Conservation (phyloP, 2,329 filamentous ascomycete species). For the Penicillium sp. region DNA sequence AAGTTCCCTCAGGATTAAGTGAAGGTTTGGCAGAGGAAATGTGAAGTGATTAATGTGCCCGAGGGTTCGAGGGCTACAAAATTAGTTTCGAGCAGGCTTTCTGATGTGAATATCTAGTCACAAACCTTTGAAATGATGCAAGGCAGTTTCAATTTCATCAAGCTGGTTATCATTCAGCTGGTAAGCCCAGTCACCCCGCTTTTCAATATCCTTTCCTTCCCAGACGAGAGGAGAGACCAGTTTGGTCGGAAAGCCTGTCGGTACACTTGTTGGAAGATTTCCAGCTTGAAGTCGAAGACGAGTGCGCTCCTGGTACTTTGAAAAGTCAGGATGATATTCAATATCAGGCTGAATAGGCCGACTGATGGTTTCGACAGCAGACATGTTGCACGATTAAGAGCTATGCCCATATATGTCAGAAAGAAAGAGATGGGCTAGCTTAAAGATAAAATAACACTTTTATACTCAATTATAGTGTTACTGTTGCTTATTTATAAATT, state of each 20-base stretch:
- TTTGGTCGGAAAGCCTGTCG: constrained; percentile 46
- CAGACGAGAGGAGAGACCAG: constrained; percentile 52
- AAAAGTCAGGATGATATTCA: constrained; percentile 27
- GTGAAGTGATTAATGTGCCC: constrained; percentile 49
- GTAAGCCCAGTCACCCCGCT: constrained; percentile 42
- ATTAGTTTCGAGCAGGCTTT: neutral
- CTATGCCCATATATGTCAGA: no score
- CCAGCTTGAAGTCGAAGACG: constrained; percentile 23
- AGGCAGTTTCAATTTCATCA: constrained; percentile 48
- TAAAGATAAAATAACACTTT: neutral
- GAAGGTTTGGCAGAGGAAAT: constrained; percentile 47
- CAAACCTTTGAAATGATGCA: constrained; percentile 48
- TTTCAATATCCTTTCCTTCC: constrained; percentile 47
- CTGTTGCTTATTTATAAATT: neutral
- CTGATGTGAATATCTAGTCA: neutral
- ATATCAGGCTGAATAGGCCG: constrained; percentile 25
- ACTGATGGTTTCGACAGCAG: constrained; percentile 18
- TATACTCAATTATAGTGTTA: neutral
- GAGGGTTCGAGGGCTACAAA: constrained; percentile 35
- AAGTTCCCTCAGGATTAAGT: constrained; percentile 35
- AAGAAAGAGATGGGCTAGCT: no score
- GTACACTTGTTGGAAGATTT: constrained; percentile 32
- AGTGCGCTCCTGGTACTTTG: constrained; percentile 26
- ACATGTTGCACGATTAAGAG: constrained; percentile 16
- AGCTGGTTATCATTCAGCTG: constrained; percentile 37